Base-by-base conservation (phyloP, 106 monocot species). In the Acanthochlamys bracteata region DNA sequence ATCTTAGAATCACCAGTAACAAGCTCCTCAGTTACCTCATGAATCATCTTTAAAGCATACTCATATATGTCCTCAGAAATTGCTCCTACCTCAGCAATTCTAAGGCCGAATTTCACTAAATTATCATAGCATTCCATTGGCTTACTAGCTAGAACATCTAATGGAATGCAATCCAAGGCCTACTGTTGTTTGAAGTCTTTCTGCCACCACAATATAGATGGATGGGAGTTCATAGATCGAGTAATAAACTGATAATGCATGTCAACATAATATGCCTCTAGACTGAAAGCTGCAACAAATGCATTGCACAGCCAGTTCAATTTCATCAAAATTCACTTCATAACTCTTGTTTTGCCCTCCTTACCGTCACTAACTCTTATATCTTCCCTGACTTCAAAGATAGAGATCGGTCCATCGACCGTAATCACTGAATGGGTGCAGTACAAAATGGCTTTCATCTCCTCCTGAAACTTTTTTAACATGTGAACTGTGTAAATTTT, bases 381-480 rank as follows among this genome's bases (percentile, higher is more conserved):
- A n/a, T 69, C 64, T 70, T 82, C 82, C 72, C 66, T 76, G 21
- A 82, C 82, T 46, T 77, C 70, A 58, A 82, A 69, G 21, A 70
- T 63, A 55, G 82, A 73, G n/a, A 73, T 25, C 15, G 69, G 62
- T 16, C 82, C 82, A 60, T 82, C 82, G 20, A 70, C 73, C 65
- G 54, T 73, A 65, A 73, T 46, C 14, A 73, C 57, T 45, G 73
- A 52, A 39, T 76, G 73, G 21, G 66, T 76, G 65, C 82, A 82
- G 24, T 82, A 77, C 65, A 82, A 70, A 61, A 82, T 82, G 45
- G 82, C 82, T 66, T 82, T 76, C 1, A 82, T 61, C 65, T 82
- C 82, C 60, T 82, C 82, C 56, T 82, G 82, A 41, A 82, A 82
- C 40, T 73, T 82, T 62, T 82, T 82, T 25, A 82, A 82, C 69